A percentile compares a stretch with the other conserved stretches of the same genome.
phyloP scores from a whole-genome alignment of 2,329 filamentous ascomycete species.

The Nothomitra cinnamomea region DNA sequence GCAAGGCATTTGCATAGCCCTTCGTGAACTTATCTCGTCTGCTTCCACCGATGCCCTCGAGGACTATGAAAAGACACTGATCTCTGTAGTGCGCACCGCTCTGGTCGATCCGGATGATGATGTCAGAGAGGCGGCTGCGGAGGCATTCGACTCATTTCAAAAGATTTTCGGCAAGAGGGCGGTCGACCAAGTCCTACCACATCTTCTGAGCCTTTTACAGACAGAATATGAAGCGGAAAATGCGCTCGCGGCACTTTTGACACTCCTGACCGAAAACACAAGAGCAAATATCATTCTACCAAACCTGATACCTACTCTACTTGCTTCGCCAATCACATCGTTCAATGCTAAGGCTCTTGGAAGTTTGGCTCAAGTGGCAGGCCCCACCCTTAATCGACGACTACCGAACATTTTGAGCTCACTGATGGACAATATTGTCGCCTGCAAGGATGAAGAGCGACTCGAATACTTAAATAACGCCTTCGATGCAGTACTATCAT shows the following conservation, averaged over 20 bases:
- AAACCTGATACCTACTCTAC: constrained; percentile 85
- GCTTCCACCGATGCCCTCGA: constrained; percentile 78
- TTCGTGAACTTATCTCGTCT: constrained; percentile 82
- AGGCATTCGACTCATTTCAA: constrained; percentile 91
- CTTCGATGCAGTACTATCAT: constrained; percentile 78
- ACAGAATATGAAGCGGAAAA: constrained; percentile 79
- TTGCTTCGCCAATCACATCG: constrained; percentile 72
- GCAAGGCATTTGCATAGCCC: constrained; percentile 92
- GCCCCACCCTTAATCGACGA: constrained; percentile 76
- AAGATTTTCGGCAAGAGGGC: constrained; percentile 86
- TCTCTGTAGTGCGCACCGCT: constrained; percentile 83
- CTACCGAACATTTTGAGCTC: constrained; percentile 82
- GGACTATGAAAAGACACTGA: constrained; percentile 87
- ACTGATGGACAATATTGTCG: constrained; percentile 82
- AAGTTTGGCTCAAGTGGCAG: constrained; percentile 81
- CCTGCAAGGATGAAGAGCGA: constrained; percentile 57
- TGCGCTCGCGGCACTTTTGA: constrained; percentile 80
- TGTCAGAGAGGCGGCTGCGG: constrained; percentile 86
- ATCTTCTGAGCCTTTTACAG: constrained; percentile 76
- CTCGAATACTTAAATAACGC: constrained; percentile 57
- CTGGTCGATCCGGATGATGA: constrained; percentile 79
- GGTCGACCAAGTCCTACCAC: constrained; percentile 86
- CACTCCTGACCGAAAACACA: constrained; percentile 81
- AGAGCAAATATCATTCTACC: constrained; percentile 93
- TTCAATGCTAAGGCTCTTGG: constrained; percentile 94